Evolutionary conservation across 768 basidiomycete species (phyloP).

Genomic region (Imleria badia): DNA sequence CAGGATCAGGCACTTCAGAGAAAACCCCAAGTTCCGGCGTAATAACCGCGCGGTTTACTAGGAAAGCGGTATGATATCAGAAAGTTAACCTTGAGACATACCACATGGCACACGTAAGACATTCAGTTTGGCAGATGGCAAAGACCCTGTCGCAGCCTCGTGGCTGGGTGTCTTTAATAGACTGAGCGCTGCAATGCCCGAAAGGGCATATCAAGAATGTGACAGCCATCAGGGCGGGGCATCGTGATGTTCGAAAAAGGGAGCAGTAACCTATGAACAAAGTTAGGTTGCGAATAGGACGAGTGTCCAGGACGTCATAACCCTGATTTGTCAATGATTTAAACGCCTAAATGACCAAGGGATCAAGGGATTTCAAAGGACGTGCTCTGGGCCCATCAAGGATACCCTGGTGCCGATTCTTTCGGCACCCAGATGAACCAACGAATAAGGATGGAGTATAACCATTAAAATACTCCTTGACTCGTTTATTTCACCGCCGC

Average conservation of each 20-base stretch:
- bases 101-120: constrained; percentile 23
- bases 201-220: constrained; percentile 21
- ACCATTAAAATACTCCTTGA: neutral
- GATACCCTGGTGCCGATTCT: constrained; percentile 1
- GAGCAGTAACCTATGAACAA: constrained; percentile 12
- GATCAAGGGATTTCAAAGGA: constrained; percentile 9
- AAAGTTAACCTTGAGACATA: constrained; percentile 31
- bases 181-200: constrained; percentile 4
- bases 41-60: constrained; percentile 16
- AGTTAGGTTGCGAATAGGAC: constrained; percentile 26
- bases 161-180: constrained; percentile 6
- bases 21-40: constrained; percentile 11
- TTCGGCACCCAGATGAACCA: constrained; percentile 8
- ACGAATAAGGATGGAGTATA: neutral
- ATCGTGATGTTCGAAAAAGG: constrained; percentile 8
- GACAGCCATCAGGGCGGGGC: constrained; percentile 10
- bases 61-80: constrained; percentile 10
- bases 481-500: constrained; percentile 5
- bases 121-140: constrained; percentile 11
- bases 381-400: constrained; percentile 3
- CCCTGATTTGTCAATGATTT: constrained; percentile 18
- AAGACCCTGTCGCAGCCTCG: constrained; percentile 24
- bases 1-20: constrained; percentile 25
- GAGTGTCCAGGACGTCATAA: constrained; percentile 24
- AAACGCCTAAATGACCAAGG: constrained; percentile 9